phyloP scores from a whole-genome alignment of 2,329 filamentous ascomycete species.

The Exophiala oligosperma region DNA sequence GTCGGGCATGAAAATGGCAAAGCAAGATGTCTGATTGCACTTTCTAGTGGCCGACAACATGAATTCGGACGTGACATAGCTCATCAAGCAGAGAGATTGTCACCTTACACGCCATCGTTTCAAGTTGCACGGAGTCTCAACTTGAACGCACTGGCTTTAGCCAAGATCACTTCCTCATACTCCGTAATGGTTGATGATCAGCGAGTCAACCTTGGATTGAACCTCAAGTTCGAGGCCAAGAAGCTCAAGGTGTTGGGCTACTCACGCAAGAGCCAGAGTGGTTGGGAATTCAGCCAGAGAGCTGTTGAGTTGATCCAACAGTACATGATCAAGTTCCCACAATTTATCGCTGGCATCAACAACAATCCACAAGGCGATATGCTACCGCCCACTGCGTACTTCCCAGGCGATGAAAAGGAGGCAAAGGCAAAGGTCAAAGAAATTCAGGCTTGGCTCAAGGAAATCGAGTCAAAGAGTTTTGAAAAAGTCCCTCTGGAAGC shows the following conservation, averaged over 20 bases:
- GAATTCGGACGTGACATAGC: conserved; percentile 81
- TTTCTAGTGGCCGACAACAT: conserved; percentile 69
- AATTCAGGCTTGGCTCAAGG: conserved; percentile 90
- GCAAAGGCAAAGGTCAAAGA: conserved; percentile 86
- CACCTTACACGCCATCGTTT: conserved; percentile 82
- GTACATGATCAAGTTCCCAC: conserved; percentile 93
- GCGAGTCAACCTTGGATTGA: conserved; percentile 86
- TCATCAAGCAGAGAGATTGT: conserved; percentile 64
- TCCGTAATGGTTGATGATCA: conserved; percentile 78
- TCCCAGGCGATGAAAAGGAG: conserved; percentile 60
- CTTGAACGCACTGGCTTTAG: conserved; percentile 82
- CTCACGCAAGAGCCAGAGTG: conserved; percentile 78
- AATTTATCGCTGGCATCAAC: conserved; percentile 89
- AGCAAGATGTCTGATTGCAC: conserved; percentile 75
- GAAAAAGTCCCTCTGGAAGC: conserved; percentile 95
- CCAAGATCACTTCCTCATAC: conserved; percentile 95
- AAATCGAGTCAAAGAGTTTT: conserved; percentile 84
- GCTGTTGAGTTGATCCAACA: conserved; percentile 77
- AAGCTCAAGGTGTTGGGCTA: conserved; percentile 96
- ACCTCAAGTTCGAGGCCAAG: conserved; percentile 94
- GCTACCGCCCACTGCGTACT: conserved; percentile 82
- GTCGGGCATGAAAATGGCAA: conserved; percentile 71
- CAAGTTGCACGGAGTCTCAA: conserved; percentile 80
- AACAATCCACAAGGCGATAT: conserved; percentile 82
- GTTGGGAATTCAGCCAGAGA: conserved; percentile 93